phyloP scores from a whole-genome alignment of 306 rosid species.

The Pyrus pyrifolia region DNA sequence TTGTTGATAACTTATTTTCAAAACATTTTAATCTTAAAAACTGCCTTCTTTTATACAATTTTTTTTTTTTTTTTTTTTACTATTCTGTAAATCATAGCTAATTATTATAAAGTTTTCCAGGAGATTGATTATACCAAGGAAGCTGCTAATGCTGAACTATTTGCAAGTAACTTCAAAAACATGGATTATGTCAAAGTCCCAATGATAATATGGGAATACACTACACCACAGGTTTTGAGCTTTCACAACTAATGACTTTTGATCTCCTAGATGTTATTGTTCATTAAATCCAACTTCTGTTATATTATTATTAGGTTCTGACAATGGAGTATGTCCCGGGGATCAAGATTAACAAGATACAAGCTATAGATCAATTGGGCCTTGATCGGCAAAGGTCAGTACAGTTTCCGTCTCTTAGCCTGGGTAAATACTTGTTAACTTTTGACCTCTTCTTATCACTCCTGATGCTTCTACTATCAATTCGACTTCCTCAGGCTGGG shows the following conservation, averaged over 20 bases:
- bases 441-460: slow-evolving; percentile 1
- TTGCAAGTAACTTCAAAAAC: slow-evolving; percentile 78
- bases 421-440: background rate
- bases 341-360: slow-evolving; percentile 87
- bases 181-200: slow-evolving; percentile 93
- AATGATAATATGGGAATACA: slow-evolving; percentile 79
- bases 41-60: background rate
- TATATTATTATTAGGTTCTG: slow-evolving; percentile 46
- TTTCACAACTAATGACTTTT: slow-evolving; percentile 10
- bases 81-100: background rate
- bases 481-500: slow-evolving; percentile 55
- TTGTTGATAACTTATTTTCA: background rate
- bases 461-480: background rate
- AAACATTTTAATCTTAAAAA: background rate
- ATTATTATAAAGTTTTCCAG: slow-evolving; percentile 38
- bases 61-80: background rate
- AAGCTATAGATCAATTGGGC: slow-evolving; percentile 95
- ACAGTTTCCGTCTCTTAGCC: slow-evolving; percentile 9
- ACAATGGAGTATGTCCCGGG: slow-evolving; percentile 99
- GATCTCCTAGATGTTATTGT: slow-evolving; percentile 4
- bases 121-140: slow-evolving; percentile 99
- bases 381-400: slow-evolving; percentile 81
- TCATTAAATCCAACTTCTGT: background rate
- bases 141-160: slow-evolving; percentile 85
- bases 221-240: slow-evolving; percentile 79